Evolutionary conservation across 306 rosid species (phyloP).

Genomic region (Vigna reflexopilosa): DNA sequence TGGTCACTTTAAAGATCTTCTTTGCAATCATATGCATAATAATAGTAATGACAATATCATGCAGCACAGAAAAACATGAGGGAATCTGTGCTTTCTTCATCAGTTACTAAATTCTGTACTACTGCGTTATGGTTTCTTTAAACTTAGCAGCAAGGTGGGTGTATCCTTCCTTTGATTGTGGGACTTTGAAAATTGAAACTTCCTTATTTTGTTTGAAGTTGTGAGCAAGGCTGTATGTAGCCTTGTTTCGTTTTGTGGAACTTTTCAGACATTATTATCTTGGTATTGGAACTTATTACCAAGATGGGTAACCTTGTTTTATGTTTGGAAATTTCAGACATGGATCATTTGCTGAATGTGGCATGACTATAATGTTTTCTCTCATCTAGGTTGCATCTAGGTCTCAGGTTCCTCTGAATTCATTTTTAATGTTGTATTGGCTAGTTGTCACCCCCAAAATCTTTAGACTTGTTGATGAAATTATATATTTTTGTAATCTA

Average conservation of each 20-base stretch:
- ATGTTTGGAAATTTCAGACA: conserved; percentile 1
- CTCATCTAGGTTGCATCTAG: neutral
- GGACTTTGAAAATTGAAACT: neutral
- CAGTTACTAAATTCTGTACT: neutral
- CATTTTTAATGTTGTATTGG: neutral
- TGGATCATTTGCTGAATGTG: neutral
- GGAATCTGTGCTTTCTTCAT: neutral
- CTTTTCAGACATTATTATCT: neutral
- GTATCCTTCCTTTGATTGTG: neutral
- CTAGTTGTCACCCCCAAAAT: no score
- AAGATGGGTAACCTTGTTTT: conserved; percentile 10
- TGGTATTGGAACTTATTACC: conserved; percentile 1
- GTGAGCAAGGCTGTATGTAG: neutral
- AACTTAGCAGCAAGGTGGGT: neutral
- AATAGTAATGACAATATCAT: neutral
- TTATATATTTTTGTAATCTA: no score
- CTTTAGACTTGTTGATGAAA: no score
- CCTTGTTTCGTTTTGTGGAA: neutral
- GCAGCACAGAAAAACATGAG: neutral
- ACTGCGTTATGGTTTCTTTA: conserved; percentile 8
- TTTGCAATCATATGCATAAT: conserved; percentile 4
- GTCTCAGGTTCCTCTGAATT: neutral
- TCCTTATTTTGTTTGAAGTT: conserved; percentile 25
- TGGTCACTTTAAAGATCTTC: conserved; percentile 71
- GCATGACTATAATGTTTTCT: neutral